phyloP scores from a whole-genome alignment of 192 early-diverging fungal species.

The Backusella tuberculispora region DNA sequence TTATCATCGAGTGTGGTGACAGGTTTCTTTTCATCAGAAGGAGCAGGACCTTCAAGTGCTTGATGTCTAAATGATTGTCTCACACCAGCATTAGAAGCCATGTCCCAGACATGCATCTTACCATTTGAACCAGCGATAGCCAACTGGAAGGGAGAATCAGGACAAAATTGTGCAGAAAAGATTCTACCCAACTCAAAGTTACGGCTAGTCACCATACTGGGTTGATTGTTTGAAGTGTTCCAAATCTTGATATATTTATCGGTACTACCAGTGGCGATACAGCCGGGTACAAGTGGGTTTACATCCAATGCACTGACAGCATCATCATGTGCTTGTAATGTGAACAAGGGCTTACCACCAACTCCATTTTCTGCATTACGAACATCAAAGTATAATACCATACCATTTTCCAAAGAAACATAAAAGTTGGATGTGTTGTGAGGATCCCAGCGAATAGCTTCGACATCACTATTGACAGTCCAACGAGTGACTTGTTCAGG shows the following conservation, averaged over 20 bases:
- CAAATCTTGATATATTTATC: conserved; percentile 96
- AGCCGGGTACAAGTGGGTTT: conserved; percentile 74
- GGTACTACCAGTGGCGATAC: conserved; percentile 88
- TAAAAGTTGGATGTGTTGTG: conserved; percentile 78
- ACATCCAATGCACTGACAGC: conserved; percentile 89
- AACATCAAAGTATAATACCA: conserved; percentile 89
- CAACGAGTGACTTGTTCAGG: conserved; percentile 73
- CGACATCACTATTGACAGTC: conserved; percentile 83
- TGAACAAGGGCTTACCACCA: conserved; percentile 70
- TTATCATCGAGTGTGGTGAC: conserved; percentile 51
- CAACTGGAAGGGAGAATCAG: conserved; percentile 89
- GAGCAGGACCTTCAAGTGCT: not conserved
- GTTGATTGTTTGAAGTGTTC: conserved; percentile 76
- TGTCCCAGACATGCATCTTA: conserved; percentile 92
- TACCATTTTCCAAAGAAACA: conserved; percentile 89
- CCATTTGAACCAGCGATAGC: conserved; percentile 90
- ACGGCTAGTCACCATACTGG: conserved; percentile 84
- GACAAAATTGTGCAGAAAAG: conserved; percentile 86
- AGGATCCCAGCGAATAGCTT: conserved; percentile 91
- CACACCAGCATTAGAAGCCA: conserved; percentile 86
- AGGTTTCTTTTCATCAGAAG: conserved; percentile 52
- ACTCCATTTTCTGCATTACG: conserved; percentile 48
- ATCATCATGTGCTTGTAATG: conserved; percentile 91
- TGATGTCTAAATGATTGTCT: conserved; percentile 60
- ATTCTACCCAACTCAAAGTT: conserved; percentile 84